Evolutionary conservation across 1,284 basidiomycete genomes (phyloP).

Genomic region (Ceratobasidium sp.): DNA sequence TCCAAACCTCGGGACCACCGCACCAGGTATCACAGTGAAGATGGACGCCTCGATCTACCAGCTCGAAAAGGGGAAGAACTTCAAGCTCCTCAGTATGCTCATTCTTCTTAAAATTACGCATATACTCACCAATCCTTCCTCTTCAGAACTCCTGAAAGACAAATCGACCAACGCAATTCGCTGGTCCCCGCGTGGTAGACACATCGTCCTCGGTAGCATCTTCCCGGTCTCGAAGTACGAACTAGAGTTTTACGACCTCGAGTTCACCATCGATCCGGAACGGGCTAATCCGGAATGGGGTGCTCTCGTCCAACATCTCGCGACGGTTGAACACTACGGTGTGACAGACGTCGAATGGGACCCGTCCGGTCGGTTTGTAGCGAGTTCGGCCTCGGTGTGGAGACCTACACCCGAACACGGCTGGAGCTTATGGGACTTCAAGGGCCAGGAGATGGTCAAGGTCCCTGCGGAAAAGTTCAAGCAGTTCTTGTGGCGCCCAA

Average conservation of each 20-base stretch:
- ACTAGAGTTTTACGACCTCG: conserved; percentile 98
- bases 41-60: conserved; percentile 98
- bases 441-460: conserved; percentile 91
- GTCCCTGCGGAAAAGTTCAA: conserved; percentile 95
- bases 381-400: conserved; percentile 96
- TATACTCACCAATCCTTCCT: conserved; percentile 9
- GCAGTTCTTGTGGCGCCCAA: conserved; percentile 98
- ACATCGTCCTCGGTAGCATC: conserved; percentile 95
- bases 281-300: conserved; percentile 85
- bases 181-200: conserved; percentile 97
- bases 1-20: conserved; percentile 90
- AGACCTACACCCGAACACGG: conserved; percentile 96
- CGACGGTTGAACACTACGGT: conserved; percentile 96
- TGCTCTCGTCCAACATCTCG: conserved; percentile 87
- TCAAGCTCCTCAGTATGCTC: conserved; percentile 83
- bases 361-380: conserved; percentile 93
- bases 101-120: conserved; percentile 42
- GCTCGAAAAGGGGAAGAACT: conserved; percentile 93
- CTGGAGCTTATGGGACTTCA: conserved; percentile 98
- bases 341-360: conserved; percentile 99
- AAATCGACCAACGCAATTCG: conserved; percentile 96
- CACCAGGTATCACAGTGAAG: conserved; percentile 92
- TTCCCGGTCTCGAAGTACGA: conserved; percentile 97
- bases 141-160: conserved; percentile 79
- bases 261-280: conserved; percentile 81